Percentiles rank a stretch among this genome's conserved stretches.
Conservation (phyloP, 768 basidiomycete species). For the Leccinum obscurum region DNA sequence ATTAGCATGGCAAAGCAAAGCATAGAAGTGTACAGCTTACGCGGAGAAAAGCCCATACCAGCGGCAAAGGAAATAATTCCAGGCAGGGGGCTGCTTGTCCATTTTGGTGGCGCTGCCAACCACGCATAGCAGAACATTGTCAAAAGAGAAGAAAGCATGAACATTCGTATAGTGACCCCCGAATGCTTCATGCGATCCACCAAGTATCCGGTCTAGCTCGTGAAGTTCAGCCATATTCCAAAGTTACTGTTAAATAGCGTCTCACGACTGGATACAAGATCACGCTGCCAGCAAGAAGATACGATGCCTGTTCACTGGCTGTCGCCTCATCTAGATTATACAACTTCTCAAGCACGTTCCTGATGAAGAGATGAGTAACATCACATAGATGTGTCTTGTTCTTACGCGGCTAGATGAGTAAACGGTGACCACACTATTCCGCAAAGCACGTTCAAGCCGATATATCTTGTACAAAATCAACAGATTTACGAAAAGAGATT, state of each 20-base stretch:
- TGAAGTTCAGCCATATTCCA: slow-evolving; percentile 1
- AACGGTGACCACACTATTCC: slow-evolving; percentile 80
- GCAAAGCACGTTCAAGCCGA: slow-evolving; percentile 73
- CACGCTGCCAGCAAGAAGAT: slow-evolving; percentile 68
- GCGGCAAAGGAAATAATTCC: slow-evolving; percentile 60
- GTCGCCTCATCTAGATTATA: slow-evolving; percentile 59
- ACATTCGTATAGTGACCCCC: slow-evolving; percentile 58
- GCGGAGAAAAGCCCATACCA: slow-evolving; percentile 74
- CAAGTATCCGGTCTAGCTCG: slow-evolving; percentile 57
- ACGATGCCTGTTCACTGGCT: slow-evolving; percentile 67
- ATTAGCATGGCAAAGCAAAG: slow-evolving; percentile 4
- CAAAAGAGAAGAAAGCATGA: slow-evolving; percentile 56
- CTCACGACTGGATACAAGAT: slow-evolving; percentile 69
- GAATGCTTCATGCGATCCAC: slow-evolving; percentile 59
- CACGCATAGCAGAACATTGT: slow-evolving; percentile 65
- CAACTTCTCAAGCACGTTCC: slow-evolving; percentile 72
- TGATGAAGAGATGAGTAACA: slow-evolving; percentile 27
- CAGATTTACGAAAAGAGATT: not conserved
- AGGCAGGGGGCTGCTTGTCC: slow-evolving; percentile 59
- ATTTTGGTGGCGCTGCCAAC: slow-evolving; percentile 59
- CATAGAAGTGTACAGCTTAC: slow-evolving; percentile 34
- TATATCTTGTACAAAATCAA: slow-evolving; percentile 48
- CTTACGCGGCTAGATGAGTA: slow-evolving; percentile 72
- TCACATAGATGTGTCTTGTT: slow-evolving; percentile 3
- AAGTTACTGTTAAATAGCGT: not conserved